Conservation (phyloP, 768 basidiomycete species). For the Cystobasidium onofrii region DNA sequence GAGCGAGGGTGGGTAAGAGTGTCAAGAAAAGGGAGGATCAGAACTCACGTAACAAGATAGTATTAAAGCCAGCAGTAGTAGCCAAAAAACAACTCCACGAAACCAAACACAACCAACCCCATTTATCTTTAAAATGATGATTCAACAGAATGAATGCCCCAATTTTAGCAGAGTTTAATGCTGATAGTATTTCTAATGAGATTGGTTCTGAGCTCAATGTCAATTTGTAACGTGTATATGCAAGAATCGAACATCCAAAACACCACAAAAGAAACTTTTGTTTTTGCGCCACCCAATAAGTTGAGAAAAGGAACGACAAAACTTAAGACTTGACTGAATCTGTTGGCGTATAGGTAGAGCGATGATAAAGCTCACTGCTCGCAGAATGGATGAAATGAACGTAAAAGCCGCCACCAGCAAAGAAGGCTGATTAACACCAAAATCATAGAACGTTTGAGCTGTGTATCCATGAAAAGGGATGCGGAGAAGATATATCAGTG, state of each 20-base stretch:
- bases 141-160: not conserved
- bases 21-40: not conserved
- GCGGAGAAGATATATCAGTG: too few relatives aligned
- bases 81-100: not conserved
- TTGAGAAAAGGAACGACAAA: too few relatives aligned
- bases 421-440: slow-evolving; percentile 1
- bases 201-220: not conserved
- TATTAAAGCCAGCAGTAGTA: slow-evolving; percentile 1
- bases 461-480: too few relatives aligned
- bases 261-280: not conserved
- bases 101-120: not conserved
- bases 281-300: too few relatives aligned
- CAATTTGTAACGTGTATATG: not conserved
- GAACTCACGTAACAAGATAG: slow-evolving; percentile 1
- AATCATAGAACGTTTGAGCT: not conserved
- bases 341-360: too few relatives aligned
- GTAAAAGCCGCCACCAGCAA: not conserved
- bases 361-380: not conserved
- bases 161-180: not conserved
- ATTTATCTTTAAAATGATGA: not conserved
- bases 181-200: not conserved
- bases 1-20: too few relatives aligned
- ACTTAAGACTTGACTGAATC: too few relatives aligned
- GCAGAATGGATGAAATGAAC: slow-evolving; percentile 1
- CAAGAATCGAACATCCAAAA: not conserved